These are phyloP conservation scores for Ogataea degrootiae DNA, from an alignment of 805 yeast species.

Conservation along the genomic window DNA sequence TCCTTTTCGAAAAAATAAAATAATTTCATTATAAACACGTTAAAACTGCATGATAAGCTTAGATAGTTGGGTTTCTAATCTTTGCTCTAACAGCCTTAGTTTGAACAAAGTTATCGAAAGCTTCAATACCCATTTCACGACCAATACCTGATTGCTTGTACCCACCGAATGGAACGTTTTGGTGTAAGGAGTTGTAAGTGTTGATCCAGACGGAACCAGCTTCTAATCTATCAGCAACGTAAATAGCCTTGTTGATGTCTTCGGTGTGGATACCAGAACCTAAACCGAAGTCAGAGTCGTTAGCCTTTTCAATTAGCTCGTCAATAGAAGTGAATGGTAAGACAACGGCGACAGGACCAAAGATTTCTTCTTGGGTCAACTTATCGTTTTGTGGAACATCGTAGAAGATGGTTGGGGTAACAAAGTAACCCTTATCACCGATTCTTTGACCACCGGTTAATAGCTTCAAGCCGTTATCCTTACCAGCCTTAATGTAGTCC, in stretches of 20 bases:
- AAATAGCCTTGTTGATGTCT: constrained; percentile 59
- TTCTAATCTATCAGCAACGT: constrained; percentile 60
- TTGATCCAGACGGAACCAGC: constrained; percentile 85
- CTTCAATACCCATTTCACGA: constrained; percentile 69
- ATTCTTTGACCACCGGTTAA: constrained; percentile 78
- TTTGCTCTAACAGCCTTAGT: constrained; percentile 58
- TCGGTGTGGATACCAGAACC: constrained; percentile 85
- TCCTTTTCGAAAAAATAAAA: no score
- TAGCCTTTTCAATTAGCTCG: constrained; percentile 70
- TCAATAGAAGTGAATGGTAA: constrained; percentile 68
- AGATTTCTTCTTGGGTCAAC: constrained; percentile 85
- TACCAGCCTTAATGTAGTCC: constrained; percentile 59
- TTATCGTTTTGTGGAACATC: constrained; percentile 71
- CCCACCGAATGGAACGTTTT: constrained; percentile 67
- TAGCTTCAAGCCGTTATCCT: constrained; percentile 62
- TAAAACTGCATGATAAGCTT: not conserved
- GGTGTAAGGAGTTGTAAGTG: constrained; percentile 66
- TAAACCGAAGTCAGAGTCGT: constrained; percentile 75
- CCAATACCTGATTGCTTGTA: constrained; percentile 65
- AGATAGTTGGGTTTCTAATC: constrained; percentile 19
- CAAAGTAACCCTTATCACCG: constrained; percentile 66
- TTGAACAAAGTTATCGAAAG: constrained; percentile 62
- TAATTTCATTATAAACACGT: no score
- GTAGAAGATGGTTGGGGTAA: constrained; percentile 82
- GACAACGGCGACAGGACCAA: constrained; percentile 83